These are phyloP conservation scores for Aleurites moluccanus DNA, from an alignment of 441 rosid genomes.

Conservation along the genomic window DNA sequence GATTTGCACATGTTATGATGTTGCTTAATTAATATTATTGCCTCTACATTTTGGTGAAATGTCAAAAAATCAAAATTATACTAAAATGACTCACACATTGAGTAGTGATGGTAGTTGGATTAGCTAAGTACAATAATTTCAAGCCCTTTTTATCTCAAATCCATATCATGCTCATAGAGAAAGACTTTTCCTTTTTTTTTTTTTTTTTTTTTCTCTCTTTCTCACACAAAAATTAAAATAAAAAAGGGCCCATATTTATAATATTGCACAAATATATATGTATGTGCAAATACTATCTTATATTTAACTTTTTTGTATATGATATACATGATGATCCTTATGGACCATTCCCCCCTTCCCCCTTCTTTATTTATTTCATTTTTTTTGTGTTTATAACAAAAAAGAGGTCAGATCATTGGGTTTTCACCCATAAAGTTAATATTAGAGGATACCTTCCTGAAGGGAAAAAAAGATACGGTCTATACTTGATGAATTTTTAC, in stretches of 20 bases:
- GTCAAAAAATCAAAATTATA: conserved; percentile 25
- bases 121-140: conserved; percentile 14
- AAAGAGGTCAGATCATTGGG: conserved; percentile 19
- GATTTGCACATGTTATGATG: conserved; percentile 13
- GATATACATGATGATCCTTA: background rate
- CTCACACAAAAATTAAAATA: no score
- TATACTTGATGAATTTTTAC: conserved; percentile 5
- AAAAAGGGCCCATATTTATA: no score
- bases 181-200: background rate
- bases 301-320: background rate
- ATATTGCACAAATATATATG: background rate
- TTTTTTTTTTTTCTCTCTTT: no score
- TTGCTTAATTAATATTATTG: conserved; percentile 10
- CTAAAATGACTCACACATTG: conserved; percentile 21
- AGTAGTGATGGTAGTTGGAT: conserved; percentile 28
- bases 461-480: conserved; percentile 27
- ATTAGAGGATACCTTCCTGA: conserved; percentile 14
- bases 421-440: conserved; percentile 18
- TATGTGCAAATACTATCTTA: background rate
- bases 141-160: background rate
- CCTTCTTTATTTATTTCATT: background rate
- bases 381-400: background rate
- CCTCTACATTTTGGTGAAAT: conserved; percentile 26
- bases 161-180: conserved; percentile 1
- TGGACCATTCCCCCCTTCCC: no score